phyloP scores from a whole-genome alignment of 805 yeast genomes.

The Hemisphaericaspora nanyangensis region DNA sequence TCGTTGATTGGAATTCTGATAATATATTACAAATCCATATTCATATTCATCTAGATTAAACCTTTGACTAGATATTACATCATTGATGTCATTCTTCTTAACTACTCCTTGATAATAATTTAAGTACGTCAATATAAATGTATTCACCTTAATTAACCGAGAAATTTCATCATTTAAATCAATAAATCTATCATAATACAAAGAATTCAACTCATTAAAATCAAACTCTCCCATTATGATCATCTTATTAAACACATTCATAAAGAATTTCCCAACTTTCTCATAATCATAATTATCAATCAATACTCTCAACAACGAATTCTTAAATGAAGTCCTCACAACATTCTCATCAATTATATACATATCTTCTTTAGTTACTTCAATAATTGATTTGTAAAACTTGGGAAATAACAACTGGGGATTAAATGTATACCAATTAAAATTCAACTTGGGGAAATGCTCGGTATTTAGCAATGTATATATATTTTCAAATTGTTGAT shows the following conservation, averaged over 20 bases:
- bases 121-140: conserved; percentile 3
- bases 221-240: neutral
- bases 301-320: conserved; percentile 1
- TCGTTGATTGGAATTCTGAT: neutral
- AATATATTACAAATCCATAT: conserved; percentile 1
- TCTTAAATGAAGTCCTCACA: conserved; percentile 2
- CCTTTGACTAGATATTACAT: too few relatives aligned
- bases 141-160: conserved; percentile 2
- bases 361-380: neutral
- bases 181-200: neutral
- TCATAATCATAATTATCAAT: neutral
- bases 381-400: conserved; percentile 17
- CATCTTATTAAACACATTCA: conserved; percentile 1
- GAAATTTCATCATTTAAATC: neutral
- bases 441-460: conserved; percentile 9
- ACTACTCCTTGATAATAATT: neutral
- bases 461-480: conserved; percentile 7
- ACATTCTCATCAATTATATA: neutral
- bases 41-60: conserved; percentile 1
- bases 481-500: conserved; percentile 18
- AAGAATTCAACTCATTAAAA: conserved; percentile 4
- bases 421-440: conserved; percentile 17
- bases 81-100: too few relatives aligned
- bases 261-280: conserved; percentile 2
- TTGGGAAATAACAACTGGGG: conserved; percentile 23